phyloP scores from a whole-genome alignment of 306 rosid species.

The Arachis hypogaea region DNA sequence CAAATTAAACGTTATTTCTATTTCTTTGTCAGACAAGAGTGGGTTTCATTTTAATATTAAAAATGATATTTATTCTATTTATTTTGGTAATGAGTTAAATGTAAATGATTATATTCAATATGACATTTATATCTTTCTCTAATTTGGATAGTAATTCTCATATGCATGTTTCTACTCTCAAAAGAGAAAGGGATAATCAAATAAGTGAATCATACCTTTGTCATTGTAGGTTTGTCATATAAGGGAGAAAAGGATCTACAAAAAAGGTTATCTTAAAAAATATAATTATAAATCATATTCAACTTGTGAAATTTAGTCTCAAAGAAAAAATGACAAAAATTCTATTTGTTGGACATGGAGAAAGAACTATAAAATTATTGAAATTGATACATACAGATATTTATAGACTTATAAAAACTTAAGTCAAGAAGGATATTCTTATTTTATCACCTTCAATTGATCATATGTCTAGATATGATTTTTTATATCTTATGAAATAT shows the following conservation, averaged over 20 bases:
- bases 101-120: background rate
- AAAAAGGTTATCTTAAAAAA: too few relatives aligned
- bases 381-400: background rate
- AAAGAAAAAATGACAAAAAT: background rate
- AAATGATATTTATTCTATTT: background rate
- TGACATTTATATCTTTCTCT: too few relatives aligned
- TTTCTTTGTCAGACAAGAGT: too few relatives aligned
- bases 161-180: too few relatives aligned
- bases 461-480: conserved; percentile 18
- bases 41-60: too few relatives aligned
- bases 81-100: background rate
- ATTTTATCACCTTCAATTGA: background rate
- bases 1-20: too few relatives aligned
- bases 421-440: background rate
- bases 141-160: too few relatives aligned
- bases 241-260: too few relatives aligned
- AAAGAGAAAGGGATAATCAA: too few relatives aligned
- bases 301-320: background rate
- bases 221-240: too few relatives aligned
- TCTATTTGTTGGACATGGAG: conserved; percentile 5
- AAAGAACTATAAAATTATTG: background rate
- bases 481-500: background rate
- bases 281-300: too few relatives aligned
- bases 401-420: background rate
- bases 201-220: too few relatives aligned